Percentiles rank a stretch among this genome's conserved stretches.
These are phyloP conservation scores for Sclerotinia minor DNA, from an alignment of 2,329 filamentous ascomycete species.

Conservation along the genomic window DNA sequence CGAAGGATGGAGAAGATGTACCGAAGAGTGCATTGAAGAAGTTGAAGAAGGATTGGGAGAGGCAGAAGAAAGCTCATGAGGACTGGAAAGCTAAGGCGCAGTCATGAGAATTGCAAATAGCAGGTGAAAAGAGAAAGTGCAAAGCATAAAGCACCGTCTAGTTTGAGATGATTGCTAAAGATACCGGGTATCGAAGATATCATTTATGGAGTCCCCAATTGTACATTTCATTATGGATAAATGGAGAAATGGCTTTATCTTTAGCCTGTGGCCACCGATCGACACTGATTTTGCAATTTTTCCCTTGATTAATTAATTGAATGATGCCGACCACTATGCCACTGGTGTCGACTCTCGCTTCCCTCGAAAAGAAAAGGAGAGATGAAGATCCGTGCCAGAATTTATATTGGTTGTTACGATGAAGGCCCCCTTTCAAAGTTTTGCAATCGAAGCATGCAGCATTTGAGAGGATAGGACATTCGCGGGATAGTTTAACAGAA, in stretches of 20 bases:
- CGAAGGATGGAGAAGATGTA: constrained; percentile 75
- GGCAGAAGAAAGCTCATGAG: constrained; percentile 82
- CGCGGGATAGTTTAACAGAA: too few species aligned
- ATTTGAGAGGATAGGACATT: too few species aligned
- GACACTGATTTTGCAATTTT: not conserved
- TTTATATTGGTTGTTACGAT: too few species aligned
- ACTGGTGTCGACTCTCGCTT: not conserved
- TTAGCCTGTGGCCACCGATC: not conserved
- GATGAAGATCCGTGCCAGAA: too few species aligned
- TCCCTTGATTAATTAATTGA: not conserved
- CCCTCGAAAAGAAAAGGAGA: not conserved
- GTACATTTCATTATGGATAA: not conserved
- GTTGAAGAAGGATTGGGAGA: constrained; percentile 85
- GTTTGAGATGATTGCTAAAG: not conserved
- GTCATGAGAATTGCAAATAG: constrained; percentile 3
- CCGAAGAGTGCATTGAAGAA: constrained; percentile 80
- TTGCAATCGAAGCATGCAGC: too few species aligned
- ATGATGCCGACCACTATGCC: not conserved
- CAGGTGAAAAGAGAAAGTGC: not conserved
- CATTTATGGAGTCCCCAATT: not conserved
- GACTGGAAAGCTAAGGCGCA: constrained; percentile 47
- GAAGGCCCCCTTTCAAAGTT: too few species aligned
- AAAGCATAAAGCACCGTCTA: not conserved
- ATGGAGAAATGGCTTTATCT: not conserved
- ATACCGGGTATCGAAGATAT: not conserved